phyloP scores from a whole-genome alignment of 371 early-diverging fungal species.

The Saksenaea vasiformis region DNA sequence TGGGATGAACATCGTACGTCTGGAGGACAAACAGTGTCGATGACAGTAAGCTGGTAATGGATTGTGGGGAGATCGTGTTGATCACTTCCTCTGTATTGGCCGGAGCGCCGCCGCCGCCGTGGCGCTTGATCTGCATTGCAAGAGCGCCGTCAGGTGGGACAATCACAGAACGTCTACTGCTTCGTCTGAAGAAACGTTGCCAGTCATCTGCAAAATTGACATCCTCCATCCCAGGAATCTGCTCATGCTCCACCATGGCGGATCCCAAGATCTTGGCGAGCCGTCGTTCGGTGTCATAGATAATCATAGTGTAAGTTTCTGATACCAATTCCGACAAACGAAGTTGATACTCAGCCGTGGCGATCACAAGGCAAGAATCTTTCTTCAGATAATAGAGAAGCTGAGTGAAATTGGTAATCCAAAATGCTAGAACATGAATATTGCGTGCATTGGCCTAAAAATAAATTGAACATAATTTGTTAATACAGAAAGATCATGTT shows the following conservation, averaged over 20 bases:
- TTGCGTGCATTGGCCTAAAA: constrained; percentile 26
- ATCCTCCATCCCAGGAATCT: constrained; percentile 66
- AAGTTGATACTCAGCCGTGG: constrained; percentile 62
- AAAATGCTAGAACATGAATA: constrained; percentile 55
- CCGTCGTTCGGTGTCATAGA: constrained; percentile 57
- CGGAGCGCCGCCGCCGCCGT: constrained; percentile 13
- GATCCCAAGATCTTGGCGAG: constrained; percentile 60
- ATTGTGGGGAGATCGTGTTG: constrained; percentile 49
- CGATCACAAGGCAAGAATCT: constrained; percentile 65
- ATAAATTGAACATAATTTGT: neutral
- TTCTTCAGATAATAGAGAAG: constrained; percentile 79
- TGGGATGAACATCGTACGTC: constrained; percentile 66
- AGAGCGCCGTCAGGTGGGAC: constrained; percentile 15
- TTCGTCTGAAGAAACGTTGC: constrained; percentile 47
- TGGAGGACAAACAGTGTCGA: constrained; percentile 64
- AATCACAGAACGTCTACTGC: constrained; percentile 9
- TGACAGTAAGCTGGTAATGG: constrained; percentile 63
- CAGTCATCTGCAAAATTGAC: constrained; percentile 63
- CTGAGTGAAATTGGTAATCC: constrained; percentile 75
- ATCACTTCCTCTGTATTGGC: neutral
- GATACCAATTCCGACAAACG: constrained; percentile 68
- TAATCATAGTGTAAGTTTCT: constrained; percentile 65
- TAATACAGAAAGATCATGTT: neutral
- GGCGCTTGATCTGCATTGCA: constrained; percentile 16
- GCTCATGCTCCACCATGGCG: constrained; percentile 68